Evolutionary conservation across 495 filamentous ascomycete genomes (phyloP), one percentile per base, ranked within the genome.

Genomic region (Penicillium goetzii): DNA sequence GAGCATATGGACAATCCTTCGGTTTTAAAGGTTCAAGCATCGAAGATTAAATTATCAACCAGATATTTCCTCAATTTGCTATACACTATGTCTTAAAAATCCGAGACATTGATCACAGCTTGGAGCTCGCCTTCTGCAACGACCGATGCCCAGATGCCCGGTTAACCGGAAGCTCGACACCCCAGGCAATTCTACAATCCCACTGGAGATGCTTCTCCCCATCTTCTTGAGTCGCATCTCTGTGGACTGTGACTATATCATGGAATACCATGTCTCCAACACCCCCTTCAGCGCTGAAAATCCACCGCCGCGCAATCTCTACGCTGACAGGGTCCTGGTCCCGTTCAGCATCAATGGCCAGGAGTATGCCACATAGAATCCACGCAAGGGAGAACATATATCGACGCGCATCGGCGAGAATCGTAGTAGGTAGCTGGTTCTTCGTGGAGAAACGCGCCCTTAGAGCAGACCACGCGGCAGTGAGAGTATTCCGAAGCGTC

Each of bases 311-410:
- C 9, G 76, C 72, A 28, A 77, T 68, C 50, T 78, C 76, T 19
- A 14, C 57, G 15, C 66, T 71, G 2, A 77, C 65, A 0, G 36
- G 52, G 59, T 78, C 70, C 7, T 65, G 61, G 60, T 78, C 75
- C 15, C 71, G 63, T 45, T 71, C 66, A 4, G 71, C 72, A 59
- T 79, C 76, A 7, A 76, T 45, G 0, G 68, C 68, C 45, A 79
- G 36, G 5, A 79, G 60, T 0, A 63, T 53, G 19, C 76, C 74
- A 43, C 60, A 61, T 2, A 80, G 53, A 0, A 78, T 61, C 74
- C 73, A 79, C 9, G 72, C 72, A 10, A 78, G 65, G 6, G 71
- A 76, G 41, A 75, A 74, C 75, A 79, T 79, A 12, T 69, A 69
- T 1, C 76, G 70, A 17, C 74, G 73, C 1, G 68, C 76, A 60